These are phyloP conservation scores for Boletus smithii DNA, from an alignment of 1,284 basidiomycete genomes.

Conservation along the genomic window DNA sequence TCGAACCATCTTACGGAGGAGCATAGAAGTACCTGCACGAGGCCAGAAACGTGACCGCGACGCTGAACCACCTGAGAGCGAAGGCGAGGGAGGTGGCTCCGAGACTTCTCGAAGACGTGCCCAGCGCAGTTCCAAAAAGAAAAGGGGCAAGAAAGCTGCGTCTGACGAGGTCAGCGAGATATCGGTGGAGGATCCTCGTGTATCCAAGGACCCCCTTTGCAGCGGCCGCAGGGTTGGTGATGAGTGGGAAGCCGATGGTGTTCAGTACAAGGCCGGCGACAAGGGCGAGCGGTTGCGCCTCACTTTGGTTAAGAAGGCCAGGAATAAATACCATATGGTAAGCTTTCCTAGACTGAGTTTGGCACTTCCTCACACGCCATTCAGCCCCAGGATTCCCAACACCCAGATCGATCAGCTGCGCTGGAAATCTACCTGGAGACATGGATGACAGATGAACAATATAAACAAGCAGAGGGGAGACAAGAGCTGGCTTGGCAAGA, in stretches of 20 bases:
- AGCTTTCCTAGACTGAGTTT: conserved; percentile 18
- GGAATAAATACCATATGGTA: conserved; percentile 71
- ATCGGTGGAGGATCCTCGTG: conserved; percentile 43
- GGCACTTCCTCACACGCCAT: conserved; percentile 8
- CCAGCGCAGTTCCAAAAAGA: conserved; percentile 34
- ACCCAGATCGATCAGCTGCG: conserved; percentile 64
- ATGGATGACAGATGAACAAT: conserved; percentile 75
- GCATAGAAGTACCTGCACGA: conserved; percentile 43
- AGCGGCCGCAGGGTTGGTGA: conserved; percentile 63
- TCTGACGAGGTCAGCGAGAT: conserved; percentile 33
- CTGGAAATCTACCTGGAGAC: conserved; percentile 68
- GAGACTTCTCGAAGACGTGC: conserved; percentile 25
- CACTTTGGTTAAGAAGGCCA: conserved; percentile 63
- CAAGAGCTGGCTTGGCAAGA: conserved; percentile 70
- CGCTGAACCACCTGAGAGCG: conserved; percentile 48
- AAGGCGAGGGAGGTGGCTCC: conserved; percentile 19
- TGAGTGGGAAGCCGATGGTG: conserved; percentile 67
- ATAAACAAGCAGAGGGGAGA: conserved; percentile 57
- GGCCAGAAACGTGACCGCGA: conserved; percentile 67
- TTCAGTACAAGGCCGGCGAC: conserved; percentile 65
- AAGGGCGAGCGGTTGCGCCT: conserved; percentile 68
- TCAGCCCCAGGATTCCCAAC: conserved; percentile 72
- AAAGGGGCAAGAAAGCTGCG: conserved; percentile 31
- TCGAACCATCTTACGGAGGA: conserved; percentile 46
- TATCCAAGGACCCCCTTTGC: conserved; percentile 48